Base-by-base conservation (phyloP, 2,329 filamentous ascomycete species). In the Aspergillus transmontanensis region DNA sequence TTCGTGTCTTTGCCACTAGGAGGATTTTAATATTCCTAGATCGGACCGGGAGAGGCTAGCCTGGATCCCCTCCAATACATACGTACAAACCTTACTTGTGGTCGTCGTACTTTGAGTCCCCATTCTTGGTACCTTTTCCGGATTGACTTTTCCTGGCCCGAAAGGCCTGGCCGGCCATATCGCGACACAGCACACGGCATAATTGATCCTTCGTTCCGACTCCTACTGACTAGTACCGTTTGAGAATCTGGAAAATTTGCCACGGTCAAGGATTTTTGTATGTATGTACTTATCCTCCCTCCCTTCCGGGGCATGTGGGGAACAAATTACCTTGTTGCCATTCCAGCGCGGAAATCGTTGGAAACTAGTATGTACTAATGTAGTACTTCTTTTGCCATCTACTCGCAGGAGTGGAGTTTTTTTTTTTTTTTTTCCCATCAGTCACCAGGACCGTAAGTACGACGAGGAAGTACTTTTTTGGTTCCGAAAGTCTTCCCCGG, bases 1-100 rank as follows among this genome's bases (percentile, higher is more conserved):
- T 28, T 28, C 16, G 46, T 28, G 30, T 23, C 34, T 50, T 63
- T 53, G 61, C 63, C 63, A 65, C 61, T 56, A 57, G 60, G 50
- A 59, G 48, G 43, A 34, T 51, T 32, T 50, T 30, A 26, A 41
- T 59, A 53, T 39, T 51, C 34, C 48, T 39, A 54, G 48, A 41
- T 23, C 21, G 36, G 36, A 26, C 48, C 53, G 43, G 26, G 28
- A 51, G 30, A 21, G 46, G 5, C 16, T n/a, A 23, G 19, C 28
- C 43, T n/a, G 14, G 14, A 28, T 26, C 23, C 26, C 57, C 39
- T 58, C 45, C 46, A 21, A 39, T 36, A 54, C 30, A 21, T 36
- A 54, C 30, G 51, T 39, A 36, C 16, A 36, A 55, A 51, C 48
- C 48, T 51, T 51, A 39, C 45, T 51, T 32, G 12, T 45, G n/a